Conservation (phyloP, 352 stramenopile species). For the Phytophthora pluvialis region DNA sequence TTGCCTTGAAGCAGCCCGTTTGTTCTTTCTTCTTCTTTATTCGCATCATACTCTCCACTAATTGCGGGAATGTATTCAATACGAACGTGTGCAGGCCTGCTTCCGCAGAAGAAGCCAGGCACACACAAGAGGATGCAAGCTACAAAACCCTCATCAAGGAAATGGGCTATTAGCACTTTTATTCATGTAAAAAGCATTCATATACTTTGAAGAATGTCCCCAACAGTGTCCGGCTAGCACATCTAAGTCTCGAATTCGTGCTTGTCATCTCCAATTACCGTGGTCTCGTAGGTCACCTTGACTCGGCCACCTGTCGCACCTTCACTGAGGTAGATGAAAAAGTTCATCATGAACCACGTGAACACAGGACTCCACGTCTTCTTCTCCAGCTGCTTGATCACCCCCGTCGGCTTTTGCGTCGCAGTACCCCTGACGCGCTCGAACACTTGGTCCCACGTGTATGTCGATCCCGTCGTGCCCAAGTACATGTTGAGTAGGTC, state of each 20-base stretch:
- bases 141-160: conserved; percentile 83
- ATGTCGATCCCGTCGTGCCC: conserved; percentile 32
- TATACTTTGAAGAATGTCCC: conserved; percentile 14
- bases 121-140: conserved; percentile 20
- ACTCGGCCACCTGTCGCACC: conserved; percentile 70
- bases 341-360: conserved; percentile 83
- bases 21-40: no score
- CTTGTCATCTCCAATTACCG: conserved; percentile 35
- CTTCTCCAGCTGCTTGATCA: conserved; percentile 65
- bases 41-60: background rate
- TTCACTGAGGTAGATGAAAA: conserved; percentile 83
- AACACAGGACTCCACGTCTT: conserved; percentile 65
- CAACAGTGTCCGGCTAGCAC: conserved; percentile 2
- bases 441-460: conserved; percentile 39
- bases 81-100: background rate
- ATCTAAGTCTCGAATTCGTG: conserved; percentile 36
- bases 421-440: conserved; percentile 11
- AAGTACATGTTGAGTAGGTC: conserved; percentile 79
- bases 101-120: conserved; percentile 3
- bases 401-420: conserved; percentile 30
- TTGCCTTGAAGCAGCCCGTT: background rate
- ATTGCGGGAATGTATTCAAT: background rate
- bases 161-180: conserved; percentile 64
- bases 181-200: conserved; percentile 9
- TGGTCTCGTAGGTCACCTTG: conserved; percentile 71